These are phyloP conservation scores for Porphyrellus cyaneotinctus DNA, from an alignment of 768 basidiomycete genomes.

Conservation along the genomic window DNA sequence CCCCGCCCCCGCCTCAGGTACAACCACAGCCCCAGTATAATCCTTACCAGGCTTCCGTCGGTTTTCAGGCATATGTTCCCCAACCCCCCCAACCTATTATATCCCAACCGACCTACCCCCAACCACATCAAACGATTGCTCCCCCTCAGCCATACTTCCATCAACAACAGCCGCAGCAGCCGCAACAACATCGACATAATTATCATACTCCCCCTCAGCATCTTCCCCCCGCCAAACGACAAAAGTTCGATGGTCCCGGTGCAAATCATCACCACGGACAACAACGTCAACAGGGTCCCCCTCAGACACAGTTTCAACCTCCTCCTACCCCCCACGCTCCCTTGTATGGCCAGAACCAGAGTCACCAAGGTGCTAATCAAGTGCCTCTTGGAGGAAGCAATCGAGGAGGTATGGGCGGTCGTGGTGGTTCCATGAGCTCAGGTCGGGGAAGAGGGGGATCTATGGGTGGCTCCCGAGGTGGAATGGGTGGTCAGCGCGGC, in stretches of 20 bases:
- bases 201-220: conserved; percentile 72
- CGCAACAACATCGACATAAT: conserved; percentile 44
- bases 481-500: conserved; percentile 40
- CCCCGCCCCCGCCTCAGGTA: conserved; percentile 50
- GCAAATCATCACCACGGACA: conserved; percentile 40
- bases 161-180: conserved; percentile 37
- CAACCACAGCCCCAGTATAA: conserved; percentile 65
- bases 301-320: conserved; percentile 57
- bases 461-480: conserved; percentile 43
- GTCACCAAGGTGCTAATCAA: conserved; percentile 44
- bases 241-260: conserved; percentile 79
- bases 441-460: conserved; percentile 47
- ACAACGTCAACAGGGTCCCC: conserved; percentile 43
- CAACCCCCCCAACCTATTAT: conserved; percentile 53
- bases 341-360: conserved; percentile 31
- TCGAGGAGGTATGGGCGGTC: conserved; percentile 45
- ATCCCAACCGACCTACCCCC: conserved; percentile 46
- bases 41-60: conserved; percentile 68
- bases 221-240: conserved; percentile 88
- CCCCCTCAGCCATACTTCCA: conserved; percentile 41
- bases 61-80: conserved; percentile 64
- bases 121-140: conserved; percentile 34
- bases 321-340: conserved; percentile 26
- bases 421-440: conserved; percentile 35
- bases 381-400: conserved; percentile 39